phyloP scores from a whole-genome alignment of 805 yeast genomes.

The Cyberlindnera petersonii region DNA sequence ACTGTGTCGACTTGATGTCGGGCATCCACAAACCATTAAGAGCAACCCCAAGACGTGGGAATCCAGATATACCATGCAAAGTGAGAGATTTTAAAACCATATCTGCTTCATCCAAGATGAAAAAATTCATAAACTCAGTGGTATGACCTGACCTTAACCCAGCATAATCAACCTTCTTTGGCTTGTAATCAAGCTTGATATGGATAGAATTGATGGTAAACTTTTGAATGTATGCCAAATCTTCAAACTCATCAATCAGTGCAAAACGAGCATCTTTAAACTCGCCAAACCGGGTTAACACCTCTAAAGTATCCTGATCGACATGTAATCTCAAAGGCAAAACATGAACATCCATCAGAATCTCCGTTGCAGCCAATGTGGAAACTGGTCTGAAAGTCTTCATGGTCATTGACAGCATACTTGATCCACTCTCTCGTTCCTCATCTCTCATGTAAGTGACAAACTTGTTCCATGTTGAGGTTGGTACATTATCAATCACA shows the following conservation, averaged over 20 bases:
- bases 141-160: constrained; percentile 85
- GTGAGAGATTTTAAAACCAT: constrained; percentile 58
- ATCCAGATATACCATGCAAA: constrained; percentile 75
- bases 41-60: constrained; percentile 50
- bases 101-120: constrained; percentile 81
- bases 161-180: constrained; percentile 79
- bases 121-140: constrained; percentile 83
- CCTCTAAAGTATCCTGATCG: constrained; percentile 92
- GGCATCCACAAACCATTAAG: constrained; percentile 83
- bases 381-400: constrained; percentile 63
- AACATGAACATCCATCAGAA: constrained; percentile 47
- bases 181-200: constrained; percentile 82
- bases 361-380: constrained; percentile 63
- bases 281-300: constrained; percentile 71
- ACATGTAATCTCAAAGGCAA: constrained; percentile 79
- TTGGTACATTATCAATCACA: constrained; percentile 71
- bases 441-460: constrained; percentile 63
- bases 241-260: constrained; percentile 56
- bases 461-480: constrained; percentile 90
- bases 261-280: constrained; percentile 71
- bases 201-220: constrained; percentile 56
- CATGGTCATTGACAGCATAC: constrained; percentile 53
- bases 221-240: constrained; percentile 63
- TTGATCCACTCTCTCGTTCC: constrained; percentile 63
- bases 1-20: constrained; percentile 75